Evolutionary conservation across 2,329 filamentous ascomycete genomes (phyloP).

Genomic region (Diaporthe vexans): DNA sequence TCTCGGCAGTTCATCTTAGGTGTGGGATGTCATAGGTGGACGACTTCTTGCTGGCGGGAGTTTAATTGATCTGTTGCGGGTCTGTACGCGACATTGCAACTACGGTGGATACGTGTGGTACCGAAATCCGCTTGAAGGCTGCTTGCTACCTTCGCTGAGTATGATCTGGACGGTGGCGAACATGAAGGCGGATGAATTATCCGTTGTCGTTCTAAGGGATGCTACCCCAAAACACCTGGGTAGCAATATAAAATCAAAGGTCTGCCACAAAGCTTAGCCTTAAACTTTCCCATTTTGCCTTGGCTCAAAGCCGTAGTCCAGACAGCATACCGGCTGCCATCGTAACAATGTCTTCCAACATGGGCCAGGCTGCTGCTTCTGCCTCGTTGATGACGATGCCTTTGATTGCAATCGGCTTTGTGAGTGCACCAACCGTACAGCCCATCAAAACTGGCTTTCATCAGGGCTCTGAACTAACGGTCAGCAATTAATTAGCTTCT

Average conservation of each 20-base stretch:
- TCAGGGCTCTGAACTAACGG: not conserved
- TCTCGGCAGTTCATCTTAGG: constrained; percentile 9
- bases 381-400: not conserved
- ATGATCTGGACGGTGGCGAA: not conserved
- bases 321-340: not conserved
- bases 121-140: constrained; percentile 19
- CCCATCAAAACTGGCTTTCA: not conserved
- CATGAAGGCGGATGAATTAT: not conserved
- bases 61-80: not conserved
- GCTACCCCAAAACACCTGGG: not conserved
- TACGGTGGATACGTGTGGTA: not conserved
- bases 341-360: not conserved
- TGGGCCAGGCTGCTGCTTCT: not conserved
- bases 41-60: not conserved
- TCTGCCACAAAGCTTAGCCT: constrained; percentile 2
- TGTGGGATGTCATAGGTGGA: constrained; percentile 13
- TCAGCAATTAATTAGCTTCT: not conserved
- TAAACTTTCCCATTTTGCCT: not conserved
- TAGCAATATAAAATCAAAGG: not conserved
- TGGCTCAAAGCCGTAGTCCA: not conserved
- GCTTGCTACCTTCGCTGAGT: not conserved
- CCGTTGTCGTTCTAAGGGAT: not conserved
- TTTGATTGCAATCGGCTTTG: constrained; percentile 3
- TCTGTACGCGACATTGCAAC: not conserved
- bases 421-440: not conserved